Percentiles rank a stretch among this genome's conserved stretches.
phyloP scores from a whole-genome alignment of 2,329 filamentous ascomycete species.

The Cladosporium cucumerinum region DNA sequence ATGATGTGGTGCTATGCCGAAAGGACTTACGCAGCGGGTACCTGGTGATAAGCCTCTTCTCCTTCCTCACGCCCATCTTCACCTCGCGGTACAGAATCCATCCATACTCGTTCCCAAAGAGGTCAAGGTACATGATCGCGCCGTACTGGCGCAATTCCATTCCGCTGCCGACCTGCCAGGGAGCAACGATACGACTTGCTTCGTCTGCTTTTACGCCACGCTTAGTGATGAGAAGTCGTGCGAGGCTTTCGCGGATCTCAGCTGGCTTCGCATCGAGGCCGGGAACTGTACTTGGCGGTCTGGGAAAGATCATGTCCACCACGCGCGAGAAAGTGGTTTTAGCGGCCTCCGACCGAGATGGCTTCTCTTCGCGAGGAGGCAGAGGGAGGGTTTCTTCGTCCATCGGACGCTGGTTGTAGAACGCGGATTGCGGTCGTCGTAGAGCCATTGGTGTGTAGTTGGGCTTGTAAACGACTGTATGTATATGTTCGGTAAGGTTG shows the following conservation, averaged over 20 bases:
- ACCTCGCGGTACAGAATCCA: slow-evolving; percentile 23
- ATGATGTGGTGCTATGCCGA: not conserved
- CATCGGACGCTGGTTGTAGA: not conserved
- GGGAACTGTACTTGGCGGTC: not conserved
- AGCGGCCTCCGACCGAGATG: not conserved
- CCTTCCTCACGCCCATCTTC: not conserved
- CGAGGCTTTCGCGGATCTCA: slow-evolving; percentile 20
- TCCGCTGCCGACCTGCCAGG: slow-evolving; percentile 22
- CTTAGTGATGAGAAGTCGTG: slow-evolving; percentile 5
- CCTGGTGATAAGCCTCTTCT: not conserved
- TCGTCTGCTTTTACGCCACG: not conserved
- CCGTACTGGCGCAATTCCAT: slow-evolving; percentile 19
- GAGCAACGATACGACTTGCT: slow-evolving; percentile 13
- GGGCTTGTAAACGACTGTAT: not conserved
- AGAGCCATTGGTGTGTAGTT: not conserved
- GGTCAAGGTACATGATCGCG: slow-evolving; percentile 17
- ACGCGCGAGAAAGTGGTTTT: not conserved
- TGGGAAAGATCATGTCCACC: not conserved
- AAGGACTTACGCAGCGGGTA: not conserved
- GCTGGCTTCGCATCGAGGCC: slow-evolving; percentile 15
- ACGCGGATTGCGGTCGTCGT: not conserved
- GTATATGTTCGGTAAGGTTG: not conserved
- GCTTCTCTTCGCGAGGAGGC: not conserved
- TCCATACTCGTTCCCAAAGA: slow-evolving; percentile 21
- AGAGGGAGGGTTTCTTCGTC: not conserved